Evolutionary conservation across 1,139 yeast species (phyloP).

Genomic region (Lodderomyces elongisporus): DNA sequence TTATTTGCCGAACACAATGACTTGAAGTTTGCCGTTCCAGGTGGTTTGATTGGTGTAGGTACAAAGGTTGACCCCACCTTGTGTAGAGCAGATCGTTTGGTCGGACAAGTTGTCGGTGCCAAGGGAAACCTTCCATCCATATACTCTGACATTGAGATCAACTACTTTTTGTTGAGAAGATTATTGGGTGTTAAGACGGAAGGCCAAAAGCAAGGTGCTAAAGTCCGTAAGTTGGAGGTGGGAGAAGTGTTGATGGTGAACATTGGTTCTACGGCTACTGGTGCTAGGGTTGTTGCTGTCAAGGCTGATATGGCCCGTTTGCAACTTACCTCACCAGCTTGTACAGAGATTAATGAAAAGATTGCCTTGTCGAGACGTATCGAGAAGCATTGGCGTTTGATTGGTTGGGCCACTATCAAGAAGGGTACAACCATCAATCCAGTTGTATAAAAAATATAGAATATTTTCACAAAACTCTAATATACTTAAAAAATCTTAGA

Average conservation of each 20-base stretch:
- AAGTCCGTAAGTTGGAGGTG: conserved; percentile 88
- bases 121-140: conserved; percentile 93
- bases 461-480: too few species aligned
- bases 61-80: conserved; percentile 97
- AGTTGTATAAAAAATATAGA: conserved; percentile 30
- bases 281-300: conserved; percentile 97
- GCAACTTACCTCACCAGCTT: conserved; percentile 94
- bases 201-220: conserved; percentile 90
- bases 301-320: conserved; percentile 99
- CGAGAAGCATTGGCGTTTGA: conserved; percentile 99
- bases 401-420: conserved; percentile 99
- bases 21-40: conserved; percentile 98
- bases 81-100: conserved; percentile 98
- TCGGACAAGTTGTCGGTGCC: conserved; percentile 98
- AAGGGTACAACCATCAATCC: conserved; percentile 90
- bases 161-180: conserved; percentile 94
- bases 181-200: conserved; percentile 97
- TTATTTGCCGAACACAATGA: conserved; percentile 97
- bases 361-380: conserved; percentile 98
- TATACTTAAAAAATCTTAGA: too few species aligned
- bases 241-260: conserved; percentile 98
- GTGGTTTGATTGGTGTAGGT: conserved; percentile 99
- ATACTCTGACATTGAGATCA: conserved; percentile 95
- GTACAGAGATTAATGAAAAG: conserved; percentile 97
- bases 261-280: conserved; percentile 98